Base-by-base conservation (phyloP, 257 asterid species). In the Solanum verrucosum region DNA sequence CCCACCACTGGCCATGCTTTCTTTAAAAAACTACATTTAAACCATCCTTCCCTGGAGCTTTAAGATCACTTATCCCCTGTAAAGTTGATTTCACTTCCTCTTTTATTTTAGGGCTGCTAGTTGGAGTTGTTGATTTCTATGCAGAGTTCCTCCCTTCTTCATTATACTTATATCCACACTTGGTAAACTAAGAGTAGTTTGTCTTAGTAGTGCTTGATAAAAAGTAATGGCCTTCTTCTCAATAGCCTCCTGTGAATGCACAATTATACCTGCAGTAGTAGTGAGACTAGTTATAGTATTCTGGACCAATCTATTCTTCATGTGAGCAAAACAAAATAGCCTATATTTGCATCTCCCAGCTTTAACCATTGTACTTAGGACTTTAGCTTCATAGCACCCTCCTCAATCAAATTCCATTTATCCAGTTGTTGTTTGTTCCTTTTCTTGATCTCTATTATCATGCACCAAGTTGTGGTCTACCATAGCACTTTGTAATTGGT, bases 381-480 rank as follows among this genome's bases (percentile, higher is more conserved):
- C n/a, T 52, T 18, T 52, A 18, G 23, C 63, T 6, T 52, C 63
- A 52, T 6, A 18, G 63, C 10, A 52, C 63, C n/a, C n/a, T 52
- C 63, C 3, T 52, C n/a, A 52, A 18, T 18, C 65, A 56, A 56
- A 56, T 18, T 56, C 0, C 2, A 0, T 56, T 56, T 18, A 18
- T 18, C 65, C 9, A 56, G 1, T 0, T 56, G 1, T 56, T 16
- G n/a, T 10, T 0, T 56, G 0, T 18, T 56, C 4, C 4, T 18
- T 18, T 56, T 56, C 1, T 56, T 18, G n/a, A 6, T 18, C n/a
- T 18, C 21, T 18, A 56, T 56, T 16, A 56, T 18, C n/a, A 18
- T 56, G n/a, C n/a, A 56, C 65, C 65, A 56, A 16, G n/a, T 56
- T 2, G 8, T 56, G n/a, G 10, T 56, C 65, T 18, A 16, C n/a